These are phyloP conservation scores for Pyricularia pennisetigena DNA, from an alignment of 2,329 filamentous ascomycete genomes.

Conservation along the genomic window DNA sequence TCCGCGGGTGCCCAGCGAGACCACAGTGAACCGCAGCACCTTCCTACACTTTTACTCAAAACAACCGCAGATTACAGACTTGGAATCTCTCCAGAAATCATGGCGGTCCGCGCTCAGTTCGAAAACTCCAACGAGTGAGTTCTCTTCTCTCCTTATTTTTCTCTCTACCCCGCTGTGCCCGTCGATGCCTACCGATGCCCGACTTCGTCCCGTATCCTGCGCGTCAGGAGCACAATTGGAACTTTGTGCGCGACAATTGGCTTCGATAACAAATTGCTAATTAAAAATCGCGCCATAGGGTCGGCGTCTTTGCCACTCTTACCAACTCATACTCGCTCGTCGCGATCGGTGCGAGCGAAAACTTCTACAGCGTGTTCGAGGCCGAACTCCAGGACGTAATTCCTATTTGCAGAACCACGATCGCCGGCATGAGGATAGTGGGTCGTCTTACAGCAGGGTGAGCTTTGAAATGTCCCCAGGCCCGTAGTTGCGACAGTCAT, in stretches of 20 bases:
- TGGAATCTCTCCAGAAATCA: slow-evolving; percentile 23
- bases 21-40: neutral
- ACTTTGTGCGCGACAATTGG: neutral
- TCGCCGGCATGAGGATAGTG: slow-evolving; percentile 92
- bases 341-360: slow-evolving; percentile 89
- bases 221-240: neutral
- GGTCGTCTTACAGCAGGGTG: slow-evolving; percentile 89
- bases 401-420: slow-evolving; percentile 92
- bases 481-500: no score
- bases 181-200: slow-evolving; percentile 13
- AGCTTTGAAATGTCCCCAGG: slow-evolving; percentile 13
- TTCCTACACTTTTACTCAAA: neutral
- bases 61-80: neutral
- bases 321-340: slow-evolving; percentile 97
- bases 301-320: slow-evolving; percentile 92
- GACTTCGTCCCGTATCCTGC: neutral
- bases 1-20: neutral
- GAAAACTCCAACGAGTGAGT: slow-evolving; percentile 86
- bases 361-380: slow-evolving; percentile 99
- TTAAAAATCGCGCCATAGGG: slow-evolving; percentile 38
- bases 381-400: slow-evolving; percentile 95
- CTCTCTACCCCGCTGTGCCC: slow-evolving; percentile 8
- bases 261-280: neutral
- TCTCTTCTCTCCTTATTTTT: slow-evolving; percentile 8
- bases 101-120: slow-evolving; percentile 67